Conservation (phyloP, 2,329 filamentous ascomycete species). For the Gremmenia infestans region DNA sequence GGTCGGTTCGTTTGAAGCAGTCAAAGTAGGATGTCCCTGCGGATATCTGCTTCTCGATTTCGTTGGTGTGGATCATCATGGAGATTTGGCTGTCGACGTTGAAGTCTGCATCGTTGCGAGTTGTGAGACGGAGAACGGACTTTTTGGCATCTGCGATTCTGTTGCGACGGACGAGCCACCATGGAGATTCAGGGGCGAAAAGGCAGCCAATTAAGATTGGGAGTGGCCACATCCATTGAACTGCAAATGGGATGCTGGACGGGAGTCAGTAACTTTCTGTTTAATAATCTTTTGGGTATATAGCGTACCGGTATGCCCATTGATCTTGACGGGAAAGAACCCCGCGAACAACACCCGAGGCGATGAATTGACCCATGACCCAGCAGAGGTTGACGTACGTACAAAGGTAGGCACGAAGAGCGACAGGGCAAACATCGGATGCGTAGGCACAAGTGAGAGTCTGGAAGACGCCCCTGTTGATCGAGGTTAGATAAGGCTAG, state of each 20-base stretch:
- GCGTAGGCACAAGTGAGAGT: constrained; percentile 33
- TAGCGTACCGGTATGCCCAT: constrained; percentile 40
- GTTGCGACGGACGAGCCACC: constrained; percentile 41
- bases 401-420: constrained; percentile 28
- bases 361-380: constrained; percentile 45
- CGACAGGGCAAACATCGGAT: constrained; percentile 33
- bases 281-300: not conserved
- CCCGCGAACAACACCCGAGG: constrained; percentile 41
- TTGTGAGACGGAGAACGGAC: constrained; percentile 37
- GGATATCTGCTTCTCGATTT: constrained; percentile 43
- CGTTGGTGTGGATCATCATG: constrained; percentile 52
- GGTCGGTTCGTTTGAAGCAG: constrained; percentile 44
- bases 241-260: constrained; percentile 39
- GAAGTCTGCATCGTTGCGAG: constrained; percentile 29
- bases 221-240: constrained; percentile 47
- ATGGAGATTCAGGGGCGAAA: constrained; percentile 46
- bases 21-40: constrained; percentile 43
- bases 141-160: constrained; percentile 40
- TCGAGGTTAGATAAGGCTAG: constrained; percentile 11
- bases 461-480: constrained; percentile 35
- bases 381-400: constrained; percentile 52
- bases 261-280: not conserved
- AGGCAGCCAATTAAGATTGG: constrained; percentile 40
- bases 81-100: constrained; percentile 33
- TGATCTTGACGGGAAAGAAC: constrained; percentile 38